A percentile compares a stretch with the other conserved stretches of the same genome.
Evolutionary conservation across 2,329 filamentous ascomycete genomes (phyloP).

Genomic region (Colletotrichum costaricense): DNA sequence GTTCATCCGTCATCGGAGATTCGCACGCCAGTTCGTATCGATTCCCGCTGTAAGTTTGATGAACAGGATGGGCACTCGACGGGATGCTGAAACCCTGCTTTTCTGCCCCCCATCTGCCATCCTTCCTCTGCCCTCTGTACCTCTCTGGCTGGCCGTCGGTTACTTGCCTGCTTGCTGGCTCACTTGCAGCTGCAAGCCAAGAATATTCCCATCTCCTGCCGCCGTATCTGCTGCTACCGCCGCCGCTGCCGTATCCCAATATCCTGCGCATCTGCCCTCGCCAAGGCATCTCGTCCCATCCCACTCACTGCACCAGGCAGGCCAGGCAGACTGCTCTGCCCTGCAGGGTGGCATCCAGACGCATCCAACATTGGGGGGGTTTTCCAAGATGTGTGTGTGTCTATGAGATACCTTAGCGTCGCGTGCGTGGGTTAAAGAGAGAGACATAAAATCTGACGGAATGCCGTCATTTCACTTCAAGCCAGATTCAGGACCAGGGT

Average conservation of each 20-base stretch:
- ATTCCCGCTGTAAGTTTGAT: slow-evolving; percentile 9
- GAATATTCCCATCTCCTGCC: background rate
- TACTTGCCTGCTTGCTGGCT: slow-evolving; percentile 14
- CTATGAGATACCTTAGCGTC: background rate
- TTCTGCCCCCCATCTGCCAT: background rate
- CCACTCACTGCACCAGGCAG: background rate
- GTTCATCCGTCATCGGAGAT: slow-evolving; percentile 18
- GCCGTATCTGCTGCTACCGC: background rate
- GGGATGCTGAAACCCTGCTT: slow-evolving; percentile 34
- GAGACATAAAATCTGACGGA: slow-evolving; percentile 7
- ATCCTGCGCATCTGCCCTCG: background rate
- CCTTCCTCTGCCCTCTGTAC: too few relatives aligned
- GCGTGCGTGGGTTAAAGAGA: background rate
- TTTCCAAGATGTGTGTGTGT: background rate
- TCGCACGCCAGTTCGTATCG: slow-evolving; percentile 18
- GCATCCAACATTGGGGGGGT: too few relatives aligned
- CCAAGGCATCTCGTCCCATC: background rate
- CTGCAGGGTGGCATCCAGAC: slow-evolving; percentile 2
- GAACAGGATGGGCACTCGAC: slow-evolving; percentile 25
- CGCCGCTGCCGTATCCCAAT: background rate
- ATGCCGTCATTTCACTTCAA: slow-evolving; percentile 27
- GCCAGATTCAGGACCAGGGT: slow-evolving; percentile 3
- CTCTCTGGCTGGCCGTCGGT: background rate
- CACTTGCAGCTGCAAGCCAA: slow-evolving; percentile 23
- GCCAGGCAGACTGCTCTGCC: background rate